Conservation (phyloP, 2,329 filamentous ascomycete genomes). For the Fusarium xylarioides region DNA sequence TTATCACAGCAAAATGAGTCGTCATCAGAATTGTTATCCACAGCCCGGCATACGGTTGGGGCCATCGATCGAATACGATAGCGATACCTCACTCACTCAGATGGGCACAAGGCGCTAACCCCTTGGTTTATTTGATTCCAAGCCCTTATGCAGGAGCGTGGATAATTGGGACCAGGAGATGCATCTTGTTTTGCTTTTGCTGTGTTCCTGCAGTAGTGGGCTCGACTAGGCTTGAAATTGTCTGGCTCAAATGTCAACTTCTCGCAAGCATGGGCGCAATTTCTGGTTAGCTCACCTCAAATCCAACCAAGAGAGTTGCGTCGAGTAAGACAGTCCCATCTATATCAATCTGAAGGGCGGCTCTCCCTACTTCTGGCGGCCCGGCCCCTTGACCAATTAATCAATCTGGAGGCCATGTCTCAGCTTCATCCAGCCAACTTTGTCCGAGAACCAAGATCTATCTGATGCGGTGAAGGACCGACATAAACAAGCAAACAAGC, state of each 20-base stretch:
- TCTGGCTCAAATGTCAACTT: constrained; percentile 12
- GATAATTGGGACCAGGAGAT: constrained; percentile 22
- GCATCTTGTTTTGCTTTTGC: constrained; percentile 23
- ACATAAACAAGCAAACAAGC: neutral
- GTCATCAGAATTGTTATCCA: constrained; percentile 21
- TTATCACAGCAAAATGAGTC: constrained; percentile 12
- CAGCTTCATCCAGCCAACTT: constrained; percentile 25
- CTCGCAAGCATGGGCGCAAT: constrained; percentile 2
- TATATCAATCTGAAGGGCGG: neutral
- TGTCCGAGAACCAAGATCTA: constrained; percentile 15
- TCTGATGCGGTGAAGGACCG: constrained; percentile 1
- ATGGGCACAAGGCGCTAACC: constrained; percentile 29
- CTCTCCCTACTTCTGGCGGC: neutral
- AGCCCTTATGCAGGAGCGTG: constrained; percentile 21
- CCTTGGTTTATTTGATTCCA: constrained; percentile 7
- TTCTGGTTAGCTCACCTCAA: constrained; percentile 5
- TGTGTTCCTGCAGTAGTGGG: constrained; percentile 42
- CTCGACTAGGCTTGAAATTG: constrained; percentile 29
- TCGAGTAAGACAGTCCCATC: constrained; percentile 6
- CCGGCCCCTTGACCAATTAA: neutral
- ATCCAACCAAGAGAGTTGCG: neutral
- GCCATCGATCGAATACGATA: constrained; percentile 22
- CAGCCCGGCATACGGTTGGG: constrained; percentile 12
- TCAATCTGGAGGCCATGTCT: constrained; percentile 10
- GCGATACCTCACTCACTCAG: neutral